phyloP scores from a whole-genome alignment of 192 early-diverging fungal species.

The Entrophospora sp. region DNA sequence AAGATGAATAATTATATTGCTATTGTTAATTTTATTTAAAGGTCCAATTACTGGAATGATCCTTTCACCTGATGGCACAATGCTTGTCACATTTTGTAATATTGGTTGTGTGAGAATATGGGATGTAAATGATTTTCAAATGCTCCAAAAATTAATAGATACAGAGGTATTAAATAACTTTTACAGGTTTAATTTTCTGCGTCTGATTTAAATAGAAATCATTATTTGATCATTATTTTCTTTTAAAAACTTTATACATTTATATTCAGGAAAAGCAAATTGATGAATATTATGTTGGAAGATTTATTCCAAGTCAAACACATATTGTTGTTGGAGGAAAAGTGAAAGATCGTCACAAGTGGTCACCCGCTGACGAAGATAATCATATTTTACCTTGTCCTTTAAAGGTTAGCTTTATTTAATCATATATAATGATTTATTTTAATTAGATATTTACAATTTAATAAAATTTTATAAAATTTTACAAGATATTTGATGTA shows the following conservation, averaged over 20 bases:
- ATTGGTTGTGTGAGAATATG: constrained; percentile 68
- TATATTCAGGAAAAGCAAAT: constrained; percentile 59
- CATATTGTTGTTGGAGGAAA: constrained; percentile 79
- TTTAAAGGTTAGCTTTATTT: constrained; percentile 50
- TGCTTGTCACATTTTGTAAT: constrained; percentile 87
- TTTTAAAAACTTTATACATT: too few species aligned
- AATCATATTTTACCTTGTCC: constrained; percentile 92
- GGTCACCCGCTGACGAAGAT: constrained; percentile 86
- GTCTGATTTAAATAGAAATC: too few species aligned
- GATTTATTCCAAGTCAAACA: constrained; percentile 60
- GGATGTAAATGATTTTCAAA: constrained; percentile 67
- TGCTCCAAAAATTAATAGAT: constrained; percentile 68
- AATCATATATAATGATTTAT: too few species aligned
- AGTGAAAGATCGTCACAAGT: constrained; percentile 77
- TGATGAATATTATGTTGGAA: constrained; percentile 86
- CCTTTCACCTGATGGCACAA: constrained; percentile 72
- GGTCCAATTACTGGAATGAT: constrained; percentile 76
- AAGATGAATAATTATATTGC: not conserved
- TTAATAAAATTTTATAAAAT: too few species aligned
- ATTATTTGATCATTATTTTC: too few species aligned
- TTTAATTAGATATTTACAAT: too few species aligned
- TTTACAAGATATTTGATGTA: constrained; percentile 82
- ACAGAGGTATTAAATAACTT: constrained; percentile 24
- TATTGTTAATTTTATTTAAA: too few species aligned
- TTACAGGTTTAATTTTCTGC: too few species aligned